Conservation (phyloP, 2,329 filamentous ascomycete genomes). For the Volutella citrinella region DNA sequence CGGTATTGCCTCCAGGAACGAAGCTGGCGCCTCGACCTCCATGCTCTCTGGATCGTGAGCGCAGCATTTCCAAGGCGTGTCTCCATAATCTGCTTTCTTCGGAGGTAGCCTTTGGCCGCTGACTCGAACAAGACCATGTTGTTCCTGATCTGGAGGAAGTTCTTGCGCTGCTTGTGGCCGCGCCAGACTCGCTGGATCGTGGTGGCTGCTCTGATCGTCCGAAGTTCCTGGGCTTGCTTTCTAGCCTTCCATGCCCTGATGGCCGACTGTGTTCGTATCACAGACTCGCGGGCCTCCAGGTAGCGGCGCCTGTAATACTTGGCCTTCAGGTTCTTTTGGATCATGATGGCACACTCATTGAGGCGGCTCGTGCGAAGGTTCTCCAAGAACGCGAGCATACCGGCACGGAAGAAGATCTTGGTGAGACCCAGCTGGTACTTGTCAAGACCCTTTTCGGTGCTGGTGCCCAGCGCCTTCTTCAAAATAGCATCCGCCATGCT, state of each 20-base stretch:
- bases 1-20: conserved; percentile 84
- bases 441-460: conserved; percentile 71
- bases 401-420: conserved; percentile 98
- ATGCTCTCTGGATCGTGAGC: conserved; percentile 83
- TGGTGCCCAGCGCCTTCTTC: conserved; percentile 79
- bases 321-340: conserved; percentile 94
- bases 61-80: conserved; percentile 91
- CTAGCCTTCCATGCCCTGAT: conserved; percentile 76
- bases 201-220: conserved; percentile 81
- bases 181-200: conserved; percentile 95
- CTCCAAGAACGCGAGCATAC: conserved; percentile 97
- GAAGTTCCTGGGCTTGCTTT: conserved; percentile 73
- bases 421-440: conserved; percentile 97
- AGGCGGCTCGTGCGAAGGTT: conserved; percentile 86
- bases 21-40: conserved; percentile 77
- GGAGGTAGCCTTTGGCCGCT: conserved; percentile 85
- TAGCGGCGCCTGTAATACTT: conserved; percentile 95
- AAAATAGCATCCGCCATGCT: conserved; percentile 93
- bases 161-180: conserved; percentile 83
- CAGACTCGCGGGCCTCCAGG: conserved; percentile 77
- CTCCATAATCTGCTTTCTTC: conserved; percentile 89
- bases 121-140: conserved; percentile 89
- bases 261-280: conserved; percentile 76
- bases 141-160: conserved; percentile 73
- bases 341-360: conserved; percentile 94